These are phyloP conservation scores for Yamadazyma diospyri DNA, from an alignment of 1,139 yeast genomes.

Conservation along the genomic window DNA sequence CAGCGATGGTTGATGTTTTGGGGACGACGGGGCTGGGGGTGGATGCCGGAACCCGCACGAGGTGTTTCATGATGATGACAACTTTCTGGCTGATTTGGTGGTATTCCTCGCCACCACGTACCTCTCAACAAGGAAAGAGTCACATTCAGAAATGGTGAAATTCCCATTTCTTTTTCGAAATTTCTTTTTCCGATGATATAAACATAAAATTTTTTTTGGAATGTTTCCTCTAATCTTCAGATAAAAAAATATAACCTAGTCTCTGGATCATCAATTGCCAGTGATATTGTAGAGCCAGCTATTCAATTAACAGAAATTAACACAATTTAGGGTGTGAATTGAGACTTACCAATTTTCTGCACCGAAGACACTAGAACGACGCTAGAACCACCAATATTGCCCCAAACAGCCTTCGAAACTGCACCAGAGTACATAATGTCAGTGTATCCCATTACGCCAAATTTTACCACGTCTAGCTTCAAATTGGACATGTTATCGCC, in stretches of 20 bases:
- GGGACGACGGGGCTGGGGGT: too few relatives aligned
- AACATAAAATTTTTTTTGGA: slow-evolving; percentile 7
- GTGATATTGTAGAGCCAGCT: background rate
- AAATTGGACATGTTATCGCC: slow-evolving; percentile 51
- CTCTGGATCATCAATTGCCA: slow-evolving; percentile 1
- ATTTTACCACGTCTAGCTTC: slow-evolving; percentile 10
- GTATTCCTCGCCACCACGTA: too few relatives aligned
- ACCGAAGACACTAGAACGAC: too few relatives aligned
- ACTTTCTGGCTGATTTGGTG: too few relatives aligned
- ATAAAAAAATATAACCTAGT: too few relatives aligned
- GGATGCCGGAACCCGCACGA: too few relatives aligned
- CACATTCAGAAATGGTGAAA: slow-evolving; percentile 1
- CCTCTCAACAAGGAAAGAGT: too few relatives aligned
- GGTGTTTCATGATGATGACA: too few relatives aligned
- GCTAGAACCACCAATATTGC: too few relatives aligned
- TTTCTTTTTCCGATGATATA: slow-evolving; percentile 8
- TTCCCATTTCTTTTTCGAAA: slow-evolving; percentile 4
- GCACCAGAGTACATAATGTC: too few relatives aligned
- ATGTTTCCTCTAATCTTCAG: background rate
- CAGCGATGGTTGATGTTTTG: too few relatives aligned
- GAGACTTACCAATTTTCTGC: background rate
- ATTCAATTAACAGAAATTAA: slow-evolving; percentile 2
- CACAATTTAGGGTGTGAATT: background rate
- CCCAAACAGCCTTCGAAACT: too few relatives aligned
- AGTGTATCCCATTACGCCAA: slow-evolving; percentile 39